phyloP scores from a whole-genome alignment of 768 basidiomycete genomes.

The Leccinum incarnatum region DNA sequence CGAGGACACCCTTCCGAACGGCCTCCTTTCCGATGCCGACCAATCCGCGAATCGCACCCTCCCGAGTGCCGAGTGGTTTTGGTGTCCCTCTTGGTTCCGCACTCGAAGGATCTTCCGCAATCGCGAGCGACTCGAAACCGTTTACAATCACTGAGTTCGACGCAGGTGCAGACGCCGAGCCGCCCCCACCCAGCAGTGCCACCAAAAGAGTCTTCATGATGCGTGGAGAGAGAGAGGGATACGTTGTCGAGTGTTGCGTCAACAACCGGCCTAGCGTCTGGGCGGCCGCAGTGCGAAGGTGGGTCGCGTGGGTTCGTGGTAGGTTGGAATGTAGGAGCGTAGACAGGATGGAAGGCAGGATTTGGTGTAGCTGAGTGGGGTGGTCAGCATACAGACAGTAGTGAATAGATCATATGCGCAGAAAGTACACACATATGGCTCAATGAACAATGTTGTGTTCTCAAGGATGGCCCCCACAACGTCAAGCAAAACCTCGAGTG shows the following conservation, averaged over 20 bases:
- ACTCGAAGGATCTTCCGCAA: constrained; percentile 29
- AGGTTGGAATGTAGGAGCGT: constrained; percentile 86
- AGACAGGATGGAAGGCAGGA: constrained; percentile 89
- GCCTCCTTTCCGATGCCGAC: constrained; percentile 85
- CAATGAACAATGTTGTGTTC: constrained; percentile 87
- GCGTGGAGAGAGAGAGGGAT: constrained; percentile 81
- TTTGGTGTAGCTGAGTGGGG: constrained; percentile 81
- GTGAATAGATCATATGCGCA: not conserved
- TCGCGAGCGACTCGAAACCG: constrained; percentile 27
- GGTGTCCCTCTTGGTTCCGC: constrained; percentile 37
- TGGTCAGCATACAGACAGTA: not conserved
- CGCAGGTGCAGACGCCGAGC: constrained; percentile 7
- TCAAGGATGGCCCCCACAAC: constrained; percentile 82
- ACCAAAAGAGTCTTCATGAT: constrained; percentile 93
- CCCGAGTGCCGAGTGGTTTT: constrained; percentile 79
- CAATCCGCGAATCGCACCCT: constrained; percentile 87
- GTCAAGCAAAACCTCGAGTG: constrained; percentile 80
- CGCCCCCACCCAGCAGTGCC: constrained; percentile 57
- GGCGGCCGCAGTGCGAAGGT: constrained; percentile 77
- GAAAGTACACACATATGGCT: constrained; percentile 82
- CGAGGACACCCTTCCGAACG: constrained; percentile 76
- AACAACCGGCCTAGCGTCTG: constrained; percentile 82
- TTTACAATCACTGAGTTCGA: constrained; percentile 20
- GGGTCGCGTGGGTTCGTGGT: constrained; percentile 65
- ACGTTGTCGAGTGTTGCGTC: constrained; percentile 82